These are phyloP conservation scores for Talaromyces sp. DNA, from an alignment of 2,329 filamentous ascomycete genomes.

Conservation along the genomic window DNA sequence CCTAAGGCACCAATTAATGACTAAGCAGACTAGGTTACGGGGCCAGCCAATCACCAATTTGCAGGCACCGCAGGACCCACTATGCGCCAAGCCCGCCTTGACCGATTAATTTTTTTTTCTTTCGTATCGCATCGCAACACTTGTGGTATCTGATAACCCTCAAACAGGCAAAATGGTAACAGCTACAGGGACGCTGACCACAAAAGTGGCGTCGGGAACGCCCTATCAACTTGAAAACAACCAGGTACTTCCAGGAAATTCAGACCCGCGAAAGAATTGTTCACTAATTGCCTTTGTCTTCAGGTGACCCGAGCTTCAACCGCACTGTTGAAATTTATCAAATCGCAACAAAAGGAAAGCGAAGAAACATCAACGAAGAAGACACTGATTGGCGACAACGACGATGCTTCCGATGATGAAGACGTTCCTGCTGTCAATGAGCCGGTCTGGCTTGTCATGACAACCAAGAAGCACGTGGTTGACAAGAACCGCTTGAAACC, in stretches of 20 bases:
- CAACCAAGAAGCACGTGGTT: conserved; percentile 62
- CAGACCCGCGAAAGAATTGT: background rate
- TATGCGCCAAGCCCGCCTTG: conserved; percentile 4
- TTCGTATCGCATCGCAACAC: conserved; percentile 14
- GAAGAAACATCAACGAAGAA: conserved; percentile 47
- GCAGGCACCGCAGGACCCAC: background rate
- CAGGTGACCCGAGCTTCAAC: conserved; percentile 56
- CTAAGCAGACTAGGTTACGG: background rate
- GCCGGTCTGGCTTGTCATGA: conserved; percentile 57
- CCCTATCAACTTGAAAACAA: conserved; percentile 45
- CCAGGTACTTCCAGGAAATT: conserved; percentile 32
- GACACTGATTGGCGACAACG: conserved; percentile 48
- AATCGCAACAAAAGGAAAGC: conserved; percentile 44
- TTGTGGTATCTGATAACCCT: conserved; percentile 22
- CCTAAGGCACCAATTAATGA: background rate
- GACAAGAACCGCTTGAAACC: conserved; percentile 79
- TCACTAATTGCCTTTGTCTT: background rate
- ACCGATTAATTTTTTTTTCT: conserved; percentile 28
- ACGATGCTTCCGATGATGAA: conserved; percentile 42
- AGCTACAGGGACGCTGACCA: conserved; percentile 34
- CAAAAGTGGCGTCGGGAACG: conserved; percentile 36
- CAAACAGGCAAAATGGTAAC: conserved; percentile 32
- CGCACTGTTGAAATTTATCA: conserved; percentile 55
- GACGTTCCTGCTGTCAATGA: conserved; percentile 43
- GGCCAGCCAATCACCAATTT: background rate